Evolutionary conservation across 2,329 filamentous ascomycete species (phyloP).

Genomic region (Gliomastix tumulicola): DNA sequence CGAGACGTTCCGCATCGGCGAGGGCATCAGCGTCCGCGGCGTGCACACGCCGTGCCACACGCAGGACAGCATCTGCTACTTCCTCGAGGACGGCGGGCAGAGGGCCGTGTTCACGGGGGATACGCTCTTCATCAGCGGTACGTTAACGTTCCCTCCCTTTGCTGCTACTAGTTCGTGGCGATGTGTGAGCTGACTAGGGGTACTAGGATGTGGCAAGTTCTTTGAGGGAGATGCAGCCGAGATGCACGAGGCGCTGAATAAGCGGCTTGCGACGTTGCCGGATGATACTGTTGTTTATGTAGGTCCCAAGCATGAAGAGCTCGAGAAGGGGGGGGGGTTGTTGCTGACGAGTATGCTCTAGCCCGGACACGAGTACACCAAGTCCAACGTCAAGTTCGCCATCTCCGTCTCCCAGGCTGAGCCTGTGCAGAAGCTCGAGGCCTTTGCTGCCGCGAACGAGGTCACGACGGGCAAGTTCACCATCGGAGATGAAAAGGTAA

Average conservation of each 20-base stretch:
- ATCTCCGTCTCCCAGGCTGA: slow-evolving; percentile 68
- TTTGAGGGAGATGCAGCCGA: slow-evolving; percentile 86
- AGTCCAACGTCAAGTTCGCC: slow-evolving; percentile 86
- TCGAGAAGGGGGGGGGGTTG: background rate
- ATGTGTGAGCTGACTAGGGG: too few relatives aligned
- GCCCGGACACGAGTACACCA: slow-evolving; percentile 98
- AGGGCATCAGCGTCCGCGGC: slow-evolving; percentile 74
- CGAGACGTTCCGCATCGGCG: slow-evolving; percentile 74
- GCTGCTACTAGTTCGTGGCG: too few relatives aligned
- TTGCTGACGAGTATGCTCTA: slow-evolving; percentile 22
- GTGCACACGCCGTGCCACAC: slow-evolving; percentile 98
- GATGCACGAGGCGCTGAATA: slow-evolving; percentile 91
- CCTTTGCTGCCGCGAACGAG: slow-evolving; percentile 71
- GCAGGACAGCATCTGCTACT: slow-evolving; percentile 96
- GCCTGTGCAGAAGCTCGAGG: slow-evolving; percentile 68
- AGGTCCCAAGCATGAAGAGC: slow-evolving; percentile 22
- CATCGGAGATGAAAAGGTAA: slow-evolving; percentile 92
- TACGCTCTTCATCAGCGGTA: slow-evolving; percentile 89
- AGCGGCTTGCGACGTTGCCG: slow-evolving; percentile 71
- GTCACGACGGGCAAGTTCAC: slow-evolving; percentile 95
- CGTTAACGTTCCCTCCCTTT: too few relatives aligned
- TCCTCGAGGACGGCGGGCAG: slow-evolving; percentile 69
- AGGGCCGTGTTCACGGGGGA: slow-evolving; percentile 91
- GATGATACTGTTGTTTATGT: slow-evolving; percentile 91
- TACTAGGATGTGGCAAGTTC: slow-evolving; percentile 80